These are phyloP conservation scores for Phytopythium aichiense DNA, from an alignment of 352 stramenopile genomes.

Conservation along the genomic window DNA sequence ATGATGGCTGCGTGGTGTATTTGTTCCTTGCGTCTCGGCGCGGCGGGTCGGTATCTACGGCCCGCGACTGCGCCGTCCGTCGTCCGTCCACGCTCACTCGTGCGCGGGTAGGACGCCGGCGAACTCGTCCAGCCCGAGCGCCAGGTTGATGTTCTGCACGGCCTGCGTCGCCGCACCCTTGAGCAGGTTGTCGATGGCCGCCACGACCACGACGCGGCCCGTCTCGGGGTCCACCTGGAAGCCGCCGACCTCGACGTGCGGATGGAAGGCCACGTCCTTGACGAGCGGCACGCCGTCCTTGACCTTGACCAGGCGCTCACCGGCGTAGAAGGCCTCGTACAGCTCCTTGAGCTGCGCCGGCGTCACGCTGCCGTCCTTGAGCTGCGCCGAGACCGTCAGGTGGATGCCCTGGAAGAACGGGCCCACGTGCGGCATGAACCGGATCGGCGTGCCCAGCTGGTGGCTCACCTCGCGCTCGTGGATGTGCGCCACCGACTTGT, in stretches of 20 bases:
- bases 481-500: conserved; percentile 90
- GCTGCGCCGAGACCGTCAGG: conserved; percentile 80
- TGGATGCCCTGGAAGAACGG: conserved; percentile 94
- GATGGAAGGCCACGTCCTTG: conserved; percentile 70
- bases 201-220: conserved; percentile 82
- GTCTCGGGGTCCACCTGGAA: conserved; percentile 88
- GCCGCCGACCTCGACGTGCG: conserved; percentile 78
- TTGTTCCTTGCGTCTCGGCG: neutral
- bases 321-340: conserved; percentile 77
- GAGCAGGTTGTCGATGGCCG: conserved; percentile 93
- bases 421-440: conserved; percentile 93
- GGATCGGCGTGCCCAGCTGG: conserved; percentile 76
- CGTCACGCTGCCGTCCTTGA: conserved; percentile 50
- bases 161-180: conserved; percentile 92
- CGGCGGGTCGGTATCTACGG: neutral
- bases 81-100: neutral
- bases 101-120: conserved; percentile 37
- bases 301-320: conserved; percentile 86
- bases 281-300: conserved; percentile 58
- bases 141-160: conserved; percentile 94
- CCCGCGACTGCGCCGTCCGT: too few relatives aligned
- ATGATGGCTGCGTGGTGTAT: neutral
- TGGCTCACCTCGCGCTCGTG: conserved; percentile 86
- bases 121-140: conserved; percentile 88
- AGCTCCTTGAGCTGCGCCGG: conserved; percentile 71